Evolutionary conservation across 2,329 filamentous ascomycete genomes (phyloP), one percentile per base, ranked within the genome.

Genomic region (Chaetomium globosum): DNA sequence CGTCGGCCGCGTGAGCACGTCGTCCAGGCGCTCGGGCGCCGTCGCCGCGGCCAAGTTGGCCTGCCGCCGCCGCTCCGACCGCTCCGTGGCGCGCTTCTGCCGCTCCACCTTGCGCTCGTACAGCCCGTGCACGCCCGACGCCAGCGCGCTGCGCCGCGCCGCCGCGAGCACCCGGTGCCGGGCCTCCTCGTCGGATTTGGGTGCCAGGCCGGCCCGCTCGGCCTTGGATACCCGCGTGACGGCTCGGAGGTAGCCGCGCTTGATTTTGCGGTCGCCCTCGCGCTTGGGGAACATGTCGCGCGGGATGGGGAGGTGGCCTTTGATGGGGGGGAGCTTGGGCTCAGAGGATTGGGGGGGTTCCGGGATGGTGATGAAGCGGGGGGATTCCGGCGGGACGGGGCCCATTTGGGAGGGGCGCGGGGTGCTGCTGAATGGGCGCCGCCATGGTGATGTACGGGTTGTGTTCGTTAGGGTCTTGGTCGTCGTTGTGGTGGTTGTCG

Each of bases 281-380:
- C 81, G 76, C 33, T 69, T 77, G 5, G 83, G 82, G 80, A 98
- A 97, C 70, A 98, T 80, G 64, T 91, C 84, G 68, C 93, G 89
- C 43, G 95, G 94, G 0, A 92, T 82, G 9, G 95, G 95, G 0
- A 99, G 84, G 64, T 89, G 86, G 71, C 95, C 95, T 76, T 92
- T 92, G 39, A 92, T 76, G 10, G 78, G 77, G 1, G 77, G 73
- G 2, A 73, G 78, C 67, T 76, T 79, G 16, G 75, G 75, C 70
- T 85, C 80, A 36, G 85, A 83, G 59, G 89, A 87, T 76, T 97
- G 92, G n/a, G 87, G 84, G 57, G 90, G 85, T 71, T 83, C 83
- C 56, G 93, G 94, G 63, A 97, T 82, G 70, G 92, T 87, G 79
- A 98, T 90, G 81, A 90, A 98, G 69, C 86, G 85, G 55, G 95